Conservation (phyloP, 1,284 basidiomycete species). For the Flammula alnicola region DNA sequence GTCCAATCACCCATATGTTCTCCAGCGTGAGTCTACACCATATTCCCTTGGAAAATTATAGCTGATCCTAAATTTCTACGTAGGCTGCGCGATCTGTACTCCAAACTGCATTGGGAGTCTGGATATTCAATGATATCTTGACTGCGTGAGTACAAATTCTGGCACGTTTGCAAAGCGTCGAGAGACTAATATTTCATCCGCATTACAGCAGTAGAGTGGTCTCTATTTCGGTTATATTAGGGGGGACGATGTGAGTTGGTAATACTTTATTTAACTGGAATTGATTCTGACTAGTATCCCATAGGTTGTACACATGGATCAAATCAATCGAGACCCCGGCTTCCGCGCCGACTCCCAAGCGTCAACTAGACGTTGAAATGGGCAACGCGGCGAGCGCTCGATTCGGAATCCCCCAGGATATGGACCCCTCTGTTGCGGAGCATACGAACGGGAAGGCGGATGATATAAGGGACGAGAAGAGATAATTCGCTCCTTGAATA, state of each 20-base stretch:
- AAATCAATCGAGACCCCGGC: conserved; percentile 53
- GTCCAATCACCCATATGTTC: conserved; percentile 78
- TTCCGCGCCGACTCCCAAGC: conserved; percentile 31
- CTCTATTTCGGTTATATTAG: conserved; percentile 65
- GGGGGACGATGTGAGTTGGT: conserved; percentile 61
- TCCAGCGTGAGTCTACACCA: conserved; percentile 58
- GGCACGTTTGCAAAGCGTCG: background rate
- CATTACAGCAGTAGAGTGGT: conserved; percentile 58
- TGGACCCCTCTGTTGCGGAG: too few relatives aligned
- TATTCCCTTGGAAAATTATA: background rate
- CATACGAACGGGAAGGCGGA: too few relatives aligned
- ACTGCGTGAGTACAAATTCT: conserved; percentile 53
- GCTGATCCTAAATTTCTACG: conserved; percentile 1
- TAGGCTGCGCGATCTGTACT: conserved; percentile 75
- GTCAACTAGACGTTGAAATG: conserved; percentile 47
- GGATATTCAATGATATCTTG: conserved; percentile 68
- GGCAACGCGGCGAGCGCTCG: conserved; percentile 2
- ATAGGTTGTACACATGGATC: conserved; percentile 70
- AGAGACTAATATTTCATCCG: background rate
- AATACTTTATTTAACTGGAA: background rate
- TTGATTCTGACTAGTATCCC: background rate
- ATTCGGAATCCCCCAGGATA: too few relatives aligned
- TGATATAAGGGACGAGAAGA: too few relatives aligned
- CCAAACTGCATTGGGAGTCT: conserved; percentile 73
- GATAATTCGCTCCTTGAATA: too few relatives aligned